Base-by-base conservation (phyloP, 331 rosid genomes). In the Arachis monticola region DNA sequence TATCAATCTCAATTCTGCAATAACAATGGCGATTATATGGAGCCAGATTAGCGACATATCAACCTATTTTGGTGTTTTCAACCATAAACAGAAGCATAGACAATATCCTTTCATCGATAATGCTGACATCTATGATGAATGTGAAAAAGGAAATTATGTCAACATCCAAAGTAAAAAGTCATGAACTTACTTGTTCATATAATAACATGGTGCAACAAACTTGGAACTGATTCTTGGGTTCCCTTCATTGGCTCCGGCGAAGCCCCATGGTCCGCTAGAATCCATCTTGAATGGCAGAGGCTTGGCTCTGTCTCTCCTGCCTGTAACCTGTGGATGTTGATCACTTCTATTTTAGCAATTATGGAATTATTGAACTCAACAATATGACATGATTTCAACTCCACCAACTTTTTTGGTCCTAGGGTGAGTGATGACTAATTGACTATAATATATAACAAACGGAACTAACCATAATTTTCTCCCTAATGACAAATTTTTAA, bases 301-400 rank as follows among this genome's bases (percentile, higher is more conserved):
- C 77, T 94, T 94, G 14, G 99, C 99, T 82, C 95, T 87, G 46
- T 94, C 99, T 81, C 97, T 87, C 83, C 99, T 87, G 75, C 99
- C 99, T 60, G 99, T 92, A 75, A 94, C 99, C 99, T 92, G 90
- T 63, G 59, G 40, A 70, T 82, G 79, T 38, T 65, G 45, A 79
- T 70, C 64, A 67, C 74, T 59, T 81, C n/a, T 13, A 59, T 7
- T 41, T 73, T 3, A 74, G 60, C 6, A n/a, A 81, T n/a, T 13
- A 8, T 11, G 62, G 47, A 48, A 27, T 32, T 60, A 17, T 17
- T 11, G 17, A 65, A 68, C 52, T 30, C 8, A 51, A 58, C 55
- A 55, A 31, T 50, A 52, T 51, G 59, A 31, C 45, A 70, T 47
- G 44, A 58, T 69, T 63, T 62, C 64, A 30, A 66, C 38, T 14